Percentiles rank a stretch among this genome's conserved stretches.
These are phyloP conservation scores for Perkinsus chesapeaki DNA, from an alignment of 169 alveolate species.

Conservation along the genomic window DNA sequence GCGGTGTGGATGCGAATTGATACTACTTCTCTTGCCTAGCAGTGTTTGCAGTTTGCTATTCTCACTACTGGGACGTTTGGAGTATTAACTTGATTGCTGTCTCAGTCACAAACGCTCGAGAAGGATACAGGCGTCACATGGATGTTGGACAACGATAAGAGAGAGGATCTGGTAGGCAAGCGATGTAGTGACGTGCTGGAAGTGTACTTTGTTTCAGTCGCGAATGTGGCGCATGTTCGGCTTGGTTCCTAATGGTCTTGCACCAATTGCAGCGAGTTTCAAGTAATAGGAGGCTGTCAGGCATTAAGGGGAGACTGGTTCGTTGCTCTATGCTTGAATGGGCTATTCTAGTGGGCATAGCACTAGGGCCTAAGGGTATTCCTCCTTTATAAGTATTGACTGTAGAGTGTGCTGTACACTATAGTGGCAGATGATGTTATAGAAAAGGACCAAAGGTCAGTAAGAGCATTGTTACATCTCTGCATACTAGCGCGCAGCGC, in stretches of 20 bases:
- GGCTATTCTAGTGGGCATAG: not conserved
- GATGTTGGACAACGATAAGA: slow-evolving; percentile 25
- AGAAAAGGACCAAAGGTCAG: too few species aligned
- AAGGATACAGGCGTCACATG: slow-evolving; percentile 29
- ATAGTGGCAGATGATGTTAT: too few species aligned
- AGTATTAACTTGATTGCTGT: not conserved
- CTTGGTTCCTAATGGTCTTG: not conserved
- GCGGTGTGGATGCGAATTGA: too few species aligned
- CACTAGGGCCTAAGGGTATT: too few species aligned
- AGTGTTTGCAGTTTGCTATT: too few species aligned
- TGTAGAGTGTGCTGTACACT: too few species aligned
- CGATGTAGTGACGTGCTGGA: not conserved
- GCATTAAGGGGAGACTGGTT: not conserved
- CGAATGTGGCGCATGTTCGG: not conserved
- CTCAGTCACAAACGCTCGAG: slow-evolving; percentile 26
- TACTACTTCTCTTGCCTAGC: too few species aligned
- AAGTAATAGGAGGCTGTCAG: not conserved
- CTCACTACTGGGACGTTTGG: too few species aligned
- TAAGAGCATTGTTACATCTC: too few species aligned
- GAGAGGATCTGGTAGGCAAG: slow-evolving; percentile 16
- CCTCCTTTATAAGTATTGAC: too few species aligned
- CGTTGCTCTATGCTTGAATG: not conserved
- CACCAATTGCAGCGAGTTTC: slow-evolving; percentile 1
- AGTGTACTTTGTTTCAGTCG: not conserved
- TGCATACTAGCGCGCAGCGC: too few species aligned